phyloP scores from a whole-genome alignment of 2,329 filamentous ascomycete species.

The Coniochaeta sp. region DNA sequence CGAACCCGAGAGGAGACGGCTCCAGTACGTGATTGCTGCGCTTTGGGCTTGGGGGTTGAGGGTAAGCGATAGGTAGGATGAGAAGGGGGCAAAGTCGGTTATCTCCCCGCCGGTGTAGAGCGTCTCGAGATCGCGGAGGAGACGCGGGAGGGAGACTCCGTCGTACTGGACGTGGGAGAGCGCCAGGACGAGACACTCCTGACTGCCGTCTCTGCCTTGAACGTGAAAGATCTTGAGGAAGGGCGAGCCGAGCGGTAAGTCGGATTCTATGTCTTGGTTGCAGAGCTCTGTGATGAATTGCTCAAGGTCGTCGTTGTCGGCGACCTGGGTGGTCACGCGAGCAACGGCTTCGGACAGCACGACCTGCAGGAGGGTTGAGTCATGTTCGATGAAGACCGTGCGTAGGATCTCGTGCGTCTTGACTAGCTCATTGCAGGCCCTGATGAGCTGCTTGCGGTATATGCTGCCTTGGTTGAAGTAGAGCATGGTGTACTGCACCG shows the following conservation, averaged over 20 bases:
- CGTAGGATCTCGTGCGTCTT: conserved; percentile 27
- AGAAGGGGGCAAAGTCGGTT: conserved; percentile 24
- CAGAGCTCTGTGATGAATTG: conserved; percentile 21
- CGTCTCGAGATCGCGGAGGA: conserved; percentile 30
- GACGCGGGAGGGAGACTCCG: conserved; percentile 32
- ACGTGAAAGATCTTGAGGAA: conserved; percentile 22
- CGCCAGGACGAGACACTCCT: conserved; percentile 27
- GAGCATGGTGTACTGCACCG: conserved; percentile 28
- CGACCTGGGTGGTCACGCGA: conserved; percentile 15
- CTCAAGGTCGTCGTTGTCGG: conserved; percentile 19
- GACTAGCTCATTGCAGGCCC: conserved; percentile 20
- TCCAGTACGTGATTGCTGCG: conserved; percentile 31
- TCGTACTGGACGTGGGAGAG: conserved; percentile 41
- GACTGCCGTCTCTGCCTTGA: conserved; percentile 8
- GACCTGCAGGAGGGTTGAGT: conserved; percentile 23
- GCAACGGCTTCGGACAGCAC: conserved; percentile 23
- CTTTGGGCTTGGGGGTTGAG: conserved; percentile 19
- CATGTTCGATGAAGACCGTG: conserved; percentile 26
- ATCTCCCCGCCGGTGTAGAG: conserved; percentile 24
- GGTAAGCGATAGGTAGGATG: conserved; percentile 24
- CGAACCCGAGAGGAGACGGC: conserved; percentile 26
- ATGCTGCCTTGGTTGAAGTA: conserved; percentile 19
- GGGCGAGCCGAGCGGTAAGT: conserved; percentile 28
- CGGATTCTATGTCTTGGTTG: conserved; percentile 22
- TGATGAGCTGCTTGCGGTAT: conserved; percentile 16